Percentiles rank a stretch among this genome's conserved stretches.
phyloP scores from a whole-genome alignment of 2,329 filamentous ascomycete genomes.

The Xylariaceae sp. region DNA sequence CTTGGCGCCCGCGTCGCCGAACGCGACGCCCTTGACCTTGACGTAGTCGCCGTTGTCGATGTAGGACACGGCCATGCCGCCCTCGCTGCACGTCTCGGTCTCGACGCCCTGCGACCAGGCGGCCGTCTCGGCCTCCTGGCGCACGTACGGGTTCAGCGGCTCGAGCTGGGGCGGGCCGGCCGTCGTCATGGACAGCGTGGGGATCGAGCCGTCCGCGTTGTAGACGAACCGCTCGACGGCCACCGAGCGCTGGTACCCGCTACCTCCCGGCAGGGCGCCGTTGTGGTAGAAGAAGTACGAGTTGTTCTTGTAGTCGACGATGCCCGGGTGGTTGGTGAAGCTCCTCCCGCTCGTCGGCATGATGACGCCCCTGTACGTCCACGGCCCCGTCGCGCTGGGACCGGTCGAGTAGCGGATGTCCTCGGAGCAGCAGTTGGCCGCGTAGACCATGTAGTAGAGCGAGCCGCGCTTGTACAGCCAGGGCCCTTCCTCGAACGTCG shows the following conservation, averaged over 20 bases:
- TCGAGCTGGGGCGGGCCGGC: neutral
- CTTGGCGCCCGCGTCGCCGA: neutral
- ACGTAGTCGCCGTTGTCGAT: slow-evolving; percentile 1
- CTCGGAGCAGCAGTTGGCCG: slow-evolving; percentile 1
- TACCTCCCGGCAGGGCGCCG: neutral
- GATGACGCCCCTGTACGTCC: neutral
- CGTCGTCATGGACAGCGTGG: neutral
- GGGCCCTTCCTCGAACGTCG: neutral
- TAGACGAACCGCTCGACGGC: neutral
- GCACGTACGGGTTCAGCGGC: neutral
- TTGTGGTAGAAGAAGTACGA: slow-evolving; percentile 1
- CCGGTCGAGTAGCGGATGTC: slow-evolving; percentile 1
- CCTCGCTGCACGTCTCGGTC: slow-evolving; percentile 2
- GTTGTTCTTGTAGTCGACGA: slow-evolving; percentile 1
- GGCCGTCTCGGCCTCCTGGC: neutral
- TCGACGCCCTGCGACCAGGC: neutral
- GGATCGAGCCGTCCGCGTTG: neutral
- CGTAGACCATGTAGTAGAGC: neutral
- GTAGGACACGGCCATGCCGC: neutral
- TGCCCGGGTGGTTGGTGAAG: slow-evolving; percentile 1
- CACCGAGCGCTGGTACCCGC: neutral
- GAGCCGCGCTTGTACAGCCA: neutral
- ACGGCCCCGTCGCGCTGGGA: neutral
- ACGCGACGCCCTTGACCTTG: neutral
- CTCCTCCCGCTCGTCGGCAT: neutral